Conservation (phyloP, 1,139 yeast genomes). For the Blastobotrys serpentis region DNA sequence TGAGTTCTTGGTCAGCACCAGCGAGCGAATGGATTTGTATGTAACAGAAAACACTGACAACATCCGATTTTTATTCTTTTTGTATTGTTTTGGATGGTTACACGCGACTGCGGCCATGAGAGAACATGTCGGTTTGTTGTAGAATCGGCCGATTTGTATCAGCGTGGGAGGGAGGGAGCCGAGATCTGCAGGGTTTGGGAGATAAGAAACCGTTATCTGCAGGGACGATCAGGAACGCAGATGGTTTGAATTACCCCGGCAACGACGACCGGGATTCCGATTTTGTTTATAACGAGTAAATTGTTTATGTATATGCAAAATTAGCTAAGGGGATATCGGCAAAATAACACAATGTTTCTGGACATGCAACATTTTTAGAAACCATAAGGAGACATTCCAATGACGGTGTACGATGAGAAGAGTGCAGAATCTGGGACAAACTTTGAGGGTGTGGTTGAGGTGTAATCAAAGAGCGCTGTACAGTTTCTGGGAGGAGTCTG, state of each 20-base stretch:
- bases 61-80: too few species aligned
- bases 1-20: too few species aligned
- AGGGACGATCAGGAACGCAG: background rate
- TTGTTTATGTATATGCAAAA: slow-evolving; percentile 3
- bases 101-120: too few species aligned
- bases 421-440: slow-evolving; percentile 4
- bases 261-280: background rate
- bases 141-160: too few species aligned
- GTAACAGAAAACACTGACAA: too few species aligned
- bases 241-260: background rate
- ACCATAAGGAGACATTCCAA: slow-evolving; percentile 9
- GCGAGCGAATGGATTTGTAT: too few species aligned
- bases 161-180: too few species aligned
- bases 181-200: too few species aligned
- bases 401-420: slow-evolving; percentile 9
- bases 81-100: too few species aligned
- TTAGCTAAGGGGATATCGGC: slow-evolving; percentile 1
- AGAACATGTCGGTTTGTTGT: too few species aligned
- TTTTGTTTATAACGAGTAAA: background rate
- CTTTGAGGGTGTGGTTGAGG: slow-evolving; percentile 10
- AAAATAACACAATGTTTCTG: background rate
- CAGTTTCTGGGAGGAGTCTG: slow-evolving; percentile 9
- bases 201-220: background rate
- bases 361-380: slow-evolving; percentile 6
- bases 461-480: background rate